These are phyloP conservation scores for Phytophthora citricola DNA, from an alignment of 352 stramenopile species.

Conservation along the genomic window DNA sequence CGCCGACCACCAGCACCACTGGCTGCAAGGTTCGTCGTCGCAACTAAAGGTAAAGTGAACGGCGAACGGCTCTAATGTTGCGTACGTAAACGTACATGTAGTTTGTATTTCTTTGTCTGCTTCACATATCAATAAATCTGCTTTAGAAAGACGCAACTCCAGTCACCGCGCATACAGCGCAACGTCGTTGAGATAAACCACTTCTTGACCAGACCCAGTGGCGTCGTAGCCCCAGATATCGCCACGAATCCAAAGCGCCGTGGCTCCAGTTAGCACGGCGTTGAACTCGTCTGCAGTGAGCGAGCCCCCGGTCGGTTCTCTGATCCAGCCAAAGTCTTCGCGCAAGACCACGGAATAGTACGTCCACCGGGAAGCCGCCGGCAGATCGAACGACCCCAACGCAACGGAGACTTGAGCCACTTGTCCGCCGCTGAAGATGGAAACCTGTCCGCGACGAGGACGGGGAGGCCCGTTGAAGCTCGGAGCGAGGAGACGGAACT, in stretches of 20 bases:
- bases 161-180: slow-evolving; percentile 47
- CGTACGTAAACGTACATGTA: slow-evolving; percentile 12
- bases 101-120: slow-evolving; percentile 14
- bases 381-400: slow-evolving; percentile 62
- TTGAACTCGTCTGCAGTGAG: slow-evolving; percentile 43
- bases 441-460: slow-evolving; percentile 57
- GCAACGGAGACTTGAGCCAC: slow-evolving; percentile 52
- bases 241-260: slow-evolving; percentile 64
- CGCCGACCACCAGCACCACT: slow-evolving; percentile 26
- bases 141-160: slow-evolving; percentile 12
- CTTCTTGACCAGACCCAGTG: slow-evolving; percentile 61
- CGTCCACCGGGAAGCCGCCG: slow-evolving; percentile 50
- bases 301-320: slow-evolving; percentile 48
- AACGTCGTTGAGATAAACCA: slow-evolving; percentile 79
- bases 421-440: slow-evolving; percentile 38
- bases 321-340: slow-evolving; percentile 82
- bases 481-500: slow-evolving; percentile 74
- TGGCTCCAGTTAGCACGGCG: slow-evolving; percentile 37
- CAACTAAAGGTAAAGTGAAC: slow-evolving; percentile 19
- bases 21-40: slow-evolving; percentile 44
- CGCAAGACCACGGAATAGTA: slow-evolving; percentile 70
- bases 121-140: slow-evolving; percentile 16
- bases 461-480: slow-evolving; percentile 71
- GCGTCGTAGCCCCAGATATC: slow-evolving; percentile 67
- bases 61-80: too few species aligned